Base-by-base conservation (phyloP, 306 rosid species). In the Prunus mume region DNA sequence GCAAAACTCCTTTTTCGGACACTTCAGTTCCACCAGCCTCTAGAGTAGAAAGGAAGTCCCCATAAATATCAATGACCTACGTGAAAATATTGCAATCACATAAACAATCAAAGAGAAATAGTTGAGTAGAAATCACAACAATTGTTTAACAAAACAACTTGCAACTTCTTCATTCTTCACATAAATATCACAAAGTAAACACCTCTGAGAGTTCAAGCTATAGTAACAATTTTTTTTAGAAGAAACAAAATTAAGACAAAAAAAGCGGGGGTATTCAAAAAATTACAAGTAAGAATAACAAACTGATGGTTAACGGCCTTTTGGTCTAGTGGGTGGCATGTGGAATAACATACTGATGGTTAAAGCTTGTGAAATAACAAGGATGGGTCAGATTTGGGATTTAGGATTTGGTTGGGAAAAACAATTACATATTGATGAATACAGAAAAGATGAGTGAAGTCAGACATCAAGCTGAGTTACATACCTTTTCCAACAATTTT, bases 1-100 rank as follows among this genome's bases (percentile, higher is more conserved):
- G 99, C 87, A 95, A 81, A 49, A 88, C 85, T 74, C 99, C 97
- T 87, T 95, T 95, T 75, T 95, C 99, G 56, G 97, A 90, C 76
- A 95, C 81, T 87, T 82, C 87, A 76, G 79, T 85, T 74, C 82
- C 90, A 76, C 93, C 84, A 76, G 83, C 81, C 84, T 86, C 91
- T 54, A 79, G 83, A 76, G 81, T 71, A n/a, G 90, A 83, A 81
- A 92, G 87, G 76, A 91, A 87, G 52, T 85, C 85, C 78, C 87
- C 87, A 79, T 89, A 95, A 58, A 90, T 81, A 80, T 87, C 92
- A 78, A 89, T 84, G 51, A 95, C 87, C 99, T 95, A 89, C 83
- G 76, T 17, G 52, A 73, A 68, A 76, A 47, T 8, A 73, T 67
- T 50, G 74, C 34, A 24, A 74, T 77, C 61, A 82, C 70, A 66